Percentiles rank a stretch among this genome's conserved stretches.
Conservation (phyloP, 106 monocot species). For the Ottelia alismoides region DNA sequence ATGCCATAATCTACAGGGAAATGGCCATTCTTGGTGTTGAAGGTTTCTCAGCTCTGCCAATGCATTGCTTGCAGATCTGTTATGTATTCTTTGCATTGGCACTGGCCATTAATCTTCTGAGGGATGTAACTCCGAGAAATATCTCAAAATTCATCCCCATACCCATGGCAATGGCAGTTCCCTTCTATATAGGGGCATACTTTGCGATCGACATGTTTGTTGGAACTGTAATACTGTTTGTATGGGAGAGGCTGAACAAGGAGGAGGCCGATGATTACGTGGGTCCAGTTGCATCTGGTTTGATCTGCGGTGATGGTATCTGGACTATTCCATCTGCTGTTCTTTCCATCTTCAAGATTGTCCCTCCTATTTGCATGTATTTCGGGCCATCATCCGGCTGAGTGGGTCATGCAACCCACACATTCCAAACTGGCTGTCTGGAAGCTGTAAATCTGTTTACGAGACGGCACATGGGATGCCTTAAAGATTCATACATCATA, state of each 20-base stretch:
- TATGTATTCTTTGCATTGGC: conserved; percentile 40
- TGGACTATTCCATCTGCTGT: conserved; percentile 87
- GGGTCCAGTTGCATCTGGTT: conserved; percentile 74
- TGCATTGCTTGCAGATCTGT: conserved; percentile 73
- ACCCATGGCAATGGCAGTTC: conserved; percentile 88
- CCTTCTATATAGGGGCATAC: conserved; percentile 86
- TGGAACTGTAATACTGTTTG: conserved; percentile 59
- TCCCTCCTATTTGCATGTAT: conserved; percentile 88
- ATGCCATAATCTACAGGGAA: conserved; percentile 71
- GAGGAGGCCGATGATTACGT: conserved; percentile 61
- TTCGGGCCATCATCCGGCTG: too few relatives aligned
- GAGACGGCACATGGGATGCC: too few relatives aligned
- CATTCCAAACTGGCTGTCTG: too few relatives aligned
- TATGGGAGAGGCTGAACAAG: conserved; percentile 62
- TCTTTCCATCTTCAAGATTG: conserved; percentile 52
- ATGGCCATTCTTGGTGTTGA: conserved; percentile 83
- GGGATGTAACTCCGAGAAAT: conserved; percentile 34
- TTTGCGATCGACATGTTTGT: conserved; percentile 92
- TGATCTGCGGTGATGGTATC: conserved; percentile 95
- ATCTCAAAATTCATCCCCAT: conserved; percentile 53
- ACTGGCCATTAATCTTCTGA: conserved; percentile 35
- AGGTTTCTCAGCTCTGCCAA: conserved; percentile 70
- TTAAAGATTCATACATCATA: too few relatives aligned
- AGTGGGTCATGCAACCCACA: too few relatives aligned
- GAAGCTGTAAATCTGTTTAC: too few relatives aligned